These are phyloP conservation scores for Sugiyamaella japonica DNA, from an alignment of 1,139 yeast genomes.

Conservation along the genomic window DNA sequence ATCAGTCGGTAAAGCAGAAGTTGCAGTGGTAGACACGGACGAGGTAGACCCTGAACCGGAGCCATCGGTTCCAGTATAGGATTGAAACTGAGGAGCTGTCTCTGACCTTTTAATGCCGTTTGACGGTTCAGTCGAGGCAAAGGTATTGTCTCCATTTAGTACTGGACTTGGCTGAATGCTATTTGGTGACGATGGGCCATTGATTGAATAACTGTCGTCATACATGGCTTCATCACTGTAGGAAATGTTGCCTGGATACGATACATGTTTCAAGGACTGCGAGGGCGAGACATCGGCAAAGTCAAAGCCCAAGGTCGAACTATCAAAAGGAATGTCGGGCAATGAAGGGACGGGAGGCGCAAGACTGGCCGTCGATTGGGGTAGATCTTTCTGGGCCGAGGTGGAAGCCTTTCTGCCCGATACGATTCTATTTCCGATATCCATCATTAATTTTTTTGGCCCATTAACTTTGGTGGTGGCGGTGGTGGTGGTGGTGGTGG, in stretches of 20 bases:
- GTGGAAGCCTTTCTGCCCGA: constrained; percentile 11
- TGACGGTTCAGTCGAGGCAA: neutral
- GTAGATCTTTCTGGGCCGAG: neutral
- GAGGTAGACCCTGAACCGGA: constrained; percentile 12
- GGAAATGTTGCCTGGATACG: neutral
- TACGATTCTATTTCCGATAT: constrained; percentile 18
- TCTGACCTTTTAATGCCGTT: neutral
- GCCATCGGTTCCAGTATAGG: neutral
- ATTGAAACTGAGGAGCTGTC: constrained; percentile 2
- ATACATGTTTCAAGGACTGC: neutral
- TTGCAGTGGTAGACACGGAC: constrained; percentile 3
- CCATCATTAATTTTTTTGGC: constrained; percentile 20
- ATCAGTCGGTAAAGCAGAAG: neutral
- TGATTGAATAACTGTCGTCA: constrained; percentile 3
- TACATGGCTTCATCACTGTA: constrained; percentile 4
- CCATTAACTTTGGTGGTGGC: constrained; percentile 9
- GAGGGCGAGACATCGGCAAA: constrained; percentile 4
- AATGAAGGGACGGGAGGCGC: constrained; percentile 13
- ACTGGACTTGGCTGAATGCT: constrained; percentile 21
- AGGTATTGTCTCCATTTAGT: constrained; percentile 3
- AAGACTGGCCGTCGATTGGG: neutral
- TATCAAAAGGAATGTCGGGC: constrained; percentile 8
- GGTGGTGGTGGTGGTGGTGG: neutral
- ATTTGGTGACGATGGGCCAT: constrained; percentile 15
- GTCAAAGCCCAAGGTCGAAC: constrained; percentile 9